phyloP scores from a whole-genome alignment of 1,284 basidiomycete genomes.

The Ustilago sp. region DNA sequence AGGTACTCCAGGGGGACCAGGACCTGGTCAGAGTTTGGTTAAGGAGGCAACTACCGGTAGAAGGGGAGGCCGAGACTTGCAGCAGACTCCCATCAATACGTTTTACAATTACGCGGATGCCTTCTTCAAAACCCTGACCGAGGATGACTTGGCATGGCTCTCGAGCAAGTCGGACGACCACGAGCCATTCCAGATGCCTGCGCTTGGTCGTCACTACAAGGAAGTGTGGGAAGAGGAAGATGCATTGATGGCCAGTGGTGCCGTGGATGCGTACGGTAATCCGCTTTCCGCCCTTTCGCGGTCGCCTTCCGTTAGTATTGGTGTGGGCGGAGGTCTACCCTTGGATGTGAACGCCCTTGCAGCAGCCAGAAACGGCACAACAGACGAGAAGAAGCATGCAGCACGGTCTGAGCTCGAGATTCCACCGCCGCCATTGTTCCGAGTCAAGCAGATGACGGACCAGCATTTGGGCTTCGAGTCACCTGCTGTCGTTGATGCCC shows the following conservation, averaged over 20 bases:
- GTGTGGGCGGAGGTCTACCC: conserved; percentile 35
- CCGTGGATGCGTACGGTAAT: conserved; percentile 44
- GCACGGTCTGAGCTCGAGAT: conserved; percentile 40
- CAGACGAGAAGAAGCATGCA: conserved; percentile 17
- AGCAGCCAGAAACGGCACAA: conserved; percentile 18
- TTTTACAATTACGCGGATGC: conserved; percentile 66
- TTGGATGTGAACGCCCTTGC: conserved; percentile 29
- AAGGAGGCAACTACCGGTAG: conserved; percentile 50
- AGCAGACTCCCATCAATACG: conserved; percentile 64
- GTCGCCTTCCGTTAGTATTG: conserved; percentile 38
- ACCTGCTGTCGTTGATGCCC: conserved; percentile 53
- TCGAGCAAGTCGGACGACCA: conserved; percentile 77
- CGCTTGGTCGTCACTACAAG: conserved; percentile 86
- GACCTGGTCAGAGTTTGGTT: conserved; percentile 51
- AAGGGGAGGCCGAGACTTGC: conserved; percentile 54
- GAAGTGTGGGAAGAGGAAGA: conserved; percentile 93
- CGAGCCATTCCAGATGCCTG: conserved; percentile 85
- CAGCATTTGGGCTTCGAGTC: conserved; percentile 56
- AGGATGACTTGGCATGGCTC: conserved; percentile 68
- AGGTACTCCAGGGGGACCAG: conserved; percentile 47
- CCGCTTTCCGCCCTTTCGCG: conserved; percentile 28
- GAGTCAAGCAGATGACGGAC: conserved; percentile 53
- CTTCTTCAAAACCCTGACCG: conserved; percentile 68
- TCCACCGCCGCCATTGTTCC: conserved; percentile 48
- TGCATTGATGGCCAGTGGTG: conserved; percentile 69